Conservation (phyloP, 2,329 filamentous ascomycete genomes). For the Blastomyces emzantsi region DNA sequence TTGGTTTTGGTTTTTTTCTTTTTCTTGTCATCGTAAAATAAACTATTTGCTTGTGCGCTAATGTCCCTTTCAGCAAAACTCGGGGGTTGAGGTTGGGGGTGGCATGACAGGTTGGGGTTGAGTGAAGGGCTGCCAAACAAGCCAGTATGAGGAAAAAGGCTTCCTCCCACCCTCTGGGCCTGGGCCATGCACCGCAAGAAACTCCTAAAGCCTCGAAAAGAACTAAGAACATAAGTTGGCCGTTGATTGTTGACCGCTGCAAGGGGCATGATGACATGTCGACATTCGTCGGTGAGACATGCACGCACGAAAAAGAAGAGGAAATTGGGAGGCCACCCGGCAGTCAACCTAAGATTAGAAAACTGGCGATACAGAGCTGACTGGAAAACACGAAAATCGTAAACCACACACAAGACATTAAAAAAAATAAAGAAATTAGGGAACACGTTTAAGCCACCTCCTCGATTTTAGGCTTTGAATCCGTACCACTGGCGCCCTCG, state of each 20-base stretch:
- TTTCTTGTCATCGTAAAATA: too few relatives aligned
- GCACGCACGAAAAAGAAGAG: background rate
- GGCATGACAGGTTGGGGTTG: too few relatives aligned
- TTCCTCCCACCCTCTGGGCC: background rate
- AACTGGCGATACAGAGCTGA: background rate
- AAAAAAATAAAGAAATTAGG: background rate
- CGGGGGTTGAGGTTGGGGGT: too few relatives aligned
- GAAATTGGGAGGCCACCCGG: background rate
- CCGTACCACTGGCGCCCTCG: constrained; percentile 20
- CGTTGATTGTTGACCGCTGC: background rate
- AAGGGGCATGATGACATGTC: background rate
- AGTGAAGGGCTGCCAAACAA: background rate
- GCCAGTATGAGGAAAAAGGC: background rate
- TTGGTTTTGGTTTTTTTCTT: background rate
- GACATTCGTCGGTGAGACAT: background rate
- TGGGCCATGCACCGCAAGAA: background rate
- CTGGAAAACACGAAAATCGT: background rate
- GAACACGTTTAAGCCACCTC: constrained; percentile 15
- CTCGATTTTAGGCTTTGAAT: constrained; percentile 29
- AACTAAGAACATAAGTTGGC: background rate
- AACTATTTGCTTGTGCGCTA: too few relatives aligned
- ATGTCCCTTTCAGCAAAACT: too few relatives aligned
- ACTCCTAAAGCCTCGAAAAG: background rate
- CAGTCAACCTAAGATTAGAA: background rate
- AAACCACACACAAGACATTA: background rate